Percentiles rank a stretch among this genome's conserved stretches.
These are phyloP conservation scores for Tephrocybe sp. DNA, from an alignment of 768 basidiomycete species.

Conservation along the genomic window DNA sequence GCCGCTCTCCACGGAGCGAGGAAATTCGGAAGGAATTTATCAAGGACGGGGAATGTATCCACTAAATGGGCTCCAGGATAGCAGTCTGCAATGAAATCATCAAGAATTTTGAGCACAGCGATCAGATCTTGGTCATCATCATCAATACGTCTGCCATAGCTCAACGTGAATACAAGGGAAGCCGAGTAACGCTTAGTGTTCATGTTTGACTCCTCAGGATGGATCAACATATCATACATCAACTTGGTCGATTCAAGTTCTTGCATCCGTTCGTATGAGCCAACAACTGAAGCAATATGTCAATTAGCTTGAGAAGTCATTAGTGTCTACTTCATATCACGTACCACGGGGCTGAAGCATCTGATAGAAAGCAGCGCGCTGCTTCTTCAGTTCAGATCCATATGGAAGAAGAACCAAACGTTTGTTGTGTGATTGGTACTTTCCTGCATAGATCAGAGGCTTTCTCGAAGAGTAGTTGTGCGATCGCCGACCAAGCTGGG, in stretches of 20 bases:
- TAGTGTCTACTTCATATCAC: neutral
- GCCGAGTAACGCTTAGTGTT: conserved; percentile 17
- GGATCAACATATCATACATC: conserved; percentile 7
- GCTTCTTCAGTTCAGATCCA: conserved; percentile 10
- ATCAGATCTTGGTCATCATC: conserved; percentile 24
- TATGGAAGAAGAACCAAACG: conserved; percentile 12
- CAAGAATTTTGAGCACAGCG: conserved; percentile 19
- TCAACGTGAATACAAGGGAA: conserved; percentile 18
- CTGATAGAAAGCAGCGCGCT: conserved; percentile 11
- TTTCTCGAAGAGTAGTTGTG: conserved; percentile 13
- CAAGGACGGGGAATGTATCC: conserved; percentile 14
- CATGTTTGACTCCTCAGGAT: conserved; percentile 2
- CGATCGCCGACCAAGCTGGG: conserved; percentile 10
- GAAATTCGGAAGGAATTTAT: conserved; percentile 9
- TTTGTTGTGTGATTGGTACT: conserved; percentile 14
- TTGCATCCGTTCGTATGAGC: conserved; percentile 13
- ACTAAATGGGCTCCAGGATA: conserved; percentile 18
- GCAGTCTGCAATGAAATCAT: conserved; percentile 22
- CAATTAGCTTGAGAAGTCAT: neutral
- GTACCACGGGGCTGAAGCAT: conserved; percentile 12
- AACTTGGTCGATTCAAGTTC: conserved; percentile 10
- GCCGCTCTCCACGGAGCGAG: conserved; percentile 13
- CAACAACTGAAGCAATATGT: conserved; percentile 1
- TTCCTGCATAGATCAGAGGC: conserved; percentile 8
- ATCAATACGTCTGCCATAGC: conserved; percentile 22